Conservation (phyloP, 202 grass and related monocot species). For the Sporobolus alterniflorus region DNA sequence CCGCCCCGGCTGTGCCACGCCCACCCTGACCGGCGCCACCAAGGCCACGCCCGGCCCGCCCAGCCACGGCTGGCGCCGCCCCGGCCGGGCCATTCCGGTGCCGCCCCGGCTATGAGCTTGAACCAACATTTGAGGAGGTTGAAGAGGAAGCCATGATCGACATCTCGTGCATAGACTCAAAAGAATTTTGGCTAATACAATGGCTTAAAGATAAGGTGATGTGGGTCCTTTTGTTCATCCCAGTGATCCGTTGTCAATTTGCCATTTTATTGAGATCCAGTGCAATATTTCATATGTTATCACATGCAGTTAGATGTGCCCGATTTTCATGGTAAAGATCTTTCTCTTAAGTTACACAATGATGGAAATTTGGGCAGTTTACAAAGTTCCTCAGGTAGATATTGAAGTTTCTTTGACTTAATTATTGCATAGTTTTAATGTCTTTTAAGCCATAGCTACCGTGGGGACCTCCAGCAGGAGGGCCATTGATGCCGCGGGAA, state of each 20-base stretch:
- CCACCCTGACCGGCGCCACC: no score
- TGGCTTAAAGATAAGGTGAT: conserved; percentile 70
- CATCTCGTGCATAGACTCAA: conserved; percentile 59
- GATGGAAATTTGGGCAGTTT: conserved; percentile 67
- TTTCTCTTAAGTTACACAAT: conserved; percentile 60
- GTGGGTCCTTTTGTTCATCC: neutral
- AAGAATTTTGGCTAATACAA: conserved; percentile 93
- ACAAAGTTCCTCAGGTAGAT: conserved; percentile 74
- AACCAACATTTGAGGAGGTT: conserved; percentile 49
- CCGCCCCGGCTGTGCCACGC: no score
- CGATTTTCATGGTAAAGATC: conserved; percentile 75
- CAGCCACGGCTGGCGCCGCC: no score
- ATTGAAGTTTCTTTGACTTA: neutral
- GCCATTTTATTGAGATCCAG: neutral
- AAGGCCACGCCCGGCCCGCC: no score
- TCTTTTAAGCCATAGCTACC: neutral
- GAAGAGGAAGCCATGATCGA: conserved; percentile 49
- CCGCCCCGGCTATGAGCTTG: conserved; percentile 88
- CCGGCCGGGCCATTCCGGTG: no score
- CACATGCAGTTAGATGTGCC: conserved; percentile 58
- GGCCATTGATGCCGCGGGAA: no score
- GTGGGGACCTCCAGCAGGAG: no score
- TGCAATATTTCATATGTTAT: conserved; percentile 1
- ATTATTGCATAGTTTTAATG: neutral
- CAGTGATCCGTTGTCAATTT: conserved; percentile 15